A percentile compares a stretch with the other conserved stretches of the same genome.
These are phyloP conservation scores for Mortierella polycephala DNA, from an alignment of 371 early-diverging fungal genomes.

Conservation along the genomic window DNA sequence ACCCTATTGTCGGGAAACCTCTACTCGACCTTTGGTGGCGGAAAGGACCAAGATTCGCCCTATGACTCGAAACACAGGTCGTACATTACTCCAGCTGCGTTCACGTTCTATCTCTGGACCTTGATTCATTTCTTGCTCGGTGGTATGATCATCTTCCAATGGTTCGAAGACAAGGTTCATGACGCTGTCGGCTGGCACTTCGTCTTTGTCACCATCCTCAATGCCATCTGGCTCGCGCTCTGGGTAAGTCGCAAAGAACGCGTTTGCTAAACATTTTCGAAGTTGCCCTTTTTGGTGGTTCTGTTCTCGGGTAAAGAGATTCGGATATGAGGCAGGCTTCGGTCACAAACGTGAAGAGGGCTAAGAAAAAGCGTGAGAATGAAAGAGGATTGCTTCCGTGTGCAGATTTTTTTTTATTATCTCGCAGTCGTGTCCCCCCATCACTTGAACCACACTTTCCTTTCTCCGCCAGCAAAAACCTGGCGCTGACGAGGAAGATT, in stretches of 20 bases:
- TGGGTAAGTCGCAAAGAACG: constrained; percentile 57
- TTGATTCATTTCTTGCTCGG: constrained; percentile 71
- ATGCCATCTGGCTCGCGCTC: constrained; percentile 68
- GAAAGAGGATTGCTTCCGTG: neutral
- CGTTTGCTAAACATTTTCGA: neutral
- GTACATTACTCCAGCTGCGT: constrained; percentile 55
- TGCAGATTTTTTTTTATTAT: too few species aligned
- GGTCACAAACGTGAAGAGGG: neutral
- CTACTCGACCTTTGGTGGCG: constrained; percentile 66
- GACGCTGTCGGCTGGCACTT: constrained; percentile 78
- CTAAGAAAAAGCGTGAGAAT: neutral
- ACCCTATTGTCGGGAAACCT: constrained; percentile 73
- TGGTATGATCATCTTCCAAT: constrained; percentile 72
- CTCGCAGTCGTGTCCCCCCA: neutral
- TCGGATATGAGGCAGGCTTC: neutral
- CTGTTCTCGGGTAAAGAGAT: neutral
- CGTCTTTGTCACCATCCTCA: constrained; percentile 67
- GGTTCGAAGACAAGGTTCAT: constrained; percentile 72
- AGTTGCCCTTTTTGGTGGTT: too few species aligned
- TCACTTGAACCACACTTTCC: constrained; percentile 4
- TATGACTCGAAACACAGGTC: constrained; percentile 52
- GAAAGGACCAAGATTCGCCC: constrained; percentile 39
- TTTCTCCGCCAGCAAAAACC: neutral
- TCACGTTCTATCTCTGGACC: constrained; percentile 66
- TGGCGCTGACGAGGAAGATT: too few species aligned